Base-by-base conservation (phyloP, 257 asterid species). In the Avicennia marina region DNA sequence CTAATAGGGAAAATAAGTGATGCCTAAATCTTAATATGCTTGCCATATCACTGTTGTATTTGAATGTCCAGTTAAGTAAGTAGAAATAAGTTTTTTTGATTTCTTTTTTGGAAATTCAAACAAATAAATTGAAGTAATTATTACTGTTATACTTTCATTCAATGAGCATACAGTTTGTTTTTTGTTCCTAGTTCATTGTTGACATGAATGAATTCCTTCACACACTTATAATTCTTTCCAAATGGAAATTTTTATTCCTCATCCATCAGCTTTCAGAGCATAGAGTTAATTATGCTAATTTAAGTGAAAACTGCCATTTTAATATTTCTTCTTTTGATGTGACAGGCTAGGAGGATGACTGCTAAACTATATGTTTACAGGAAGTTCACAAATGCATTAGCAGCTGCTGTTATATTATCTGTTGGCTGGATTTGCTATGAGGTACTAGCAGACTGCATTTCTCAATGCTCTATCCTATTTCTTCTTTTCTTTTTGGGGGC, bases 381-480 rank as follows among this genome's bases (percentile, higher is more conserved):
- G 49, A 85, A 80, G 76, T 85, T 85, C 71, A 82, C 95, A 34
- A 85, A 82, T 75, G 90, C 88, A 31, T 67, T 82, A 67, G 89
- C 72, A 19, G 75, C 82, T 44, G 76, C 95, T 15, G 86, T 82
- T 66, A 60, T 85, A 25, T 77, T 82, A 10, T 82, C 91, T 33
- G 86, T 82, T 67, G 94, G 87, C 47, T 85, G 94, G 90, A 85
- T 70, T 17, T 81, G 87, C 66, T 81, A 85, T 16, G 94, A 82
- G 94, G 94, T 82, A 56, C n/a, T 10, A 1, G 0, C 11, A 13
- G 6, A 4, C 12, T 32, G 1, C 13, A 1, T 2, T 39, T 11
- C 11, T 39, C 6, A 29, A 2, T 29, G 7, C 33, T 29, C 33
- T 29, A 29, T 29, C 33, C 33, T 29, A 29, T 29, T 3, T 29